phyloP scores from a whole-genome alignment of 1,139 yeast species.

The Debaryomycetaceae sp. region DNA sequence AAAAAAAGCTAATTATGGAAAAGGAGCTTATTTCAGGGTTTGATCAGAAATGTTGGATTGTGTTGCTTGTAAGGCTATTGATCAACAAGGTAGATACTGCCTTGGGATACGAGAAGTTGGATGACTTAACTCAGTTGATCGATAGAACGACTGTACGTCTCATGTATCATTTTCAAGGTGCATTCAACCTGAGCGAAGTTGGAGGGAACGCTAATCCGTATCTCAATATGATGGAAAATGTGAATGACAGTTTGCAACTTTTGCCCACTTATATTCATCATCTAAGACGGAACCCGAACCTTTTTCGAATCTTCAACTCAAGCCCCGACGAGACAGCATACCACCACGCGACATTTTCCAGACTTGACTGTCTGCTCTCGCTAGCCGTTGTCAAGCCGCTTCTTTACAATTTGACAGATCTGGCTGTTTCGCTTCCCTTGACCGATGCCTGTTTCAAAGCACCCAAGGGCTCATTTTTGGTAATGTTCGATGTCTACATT shows the following conservation, averaged over 20 bases:
- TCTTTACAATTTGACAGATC: conserved; percentile 14
- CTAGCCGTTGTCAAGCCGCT: conserved; percentile 26
- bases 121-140: conserved; percentile 20
- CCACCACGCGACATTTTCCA: conserved; percentile 31
- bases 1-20: conserved; percentile 24
- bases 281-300: conserved; percentile 32
- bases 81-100: conserved; percentile 33
- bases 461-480: conserved; percentile 14
- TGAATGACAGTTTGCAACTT: conserved; percentile 23
- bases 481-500: conserved; percentile 31
- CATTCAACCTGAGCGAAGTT: conserved; percentile 11
- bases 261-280: conserved; percentile 29
- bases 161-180: conserved; percentile 31
- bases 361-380: conserved; percentile 15
- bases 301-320: conserved; percentile 35
- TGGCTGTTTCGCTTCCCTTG: conserved; percentile 12
- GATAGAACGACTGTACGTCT: conserved; percentile 27
- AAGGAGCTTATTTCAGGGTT: conserved; percentile 25
- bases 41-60: conserved; percentile 29
- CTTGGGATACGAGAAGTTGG: conserved; percentile 34
- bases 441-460: conserved; percentile 16
- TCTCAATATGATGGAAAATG: conserved; percentile 6
- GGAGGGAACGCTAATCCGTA: conserved; percentile 20
- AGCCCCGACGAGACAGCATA: conserved; percentile 45
- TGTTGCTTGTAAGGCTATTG: conserved; percentile 28